Evolutionary conservation across 495 filamentous ascomycete genomes (phyloP).

Genomic region (Penicillium bovifimosum): DNA sequence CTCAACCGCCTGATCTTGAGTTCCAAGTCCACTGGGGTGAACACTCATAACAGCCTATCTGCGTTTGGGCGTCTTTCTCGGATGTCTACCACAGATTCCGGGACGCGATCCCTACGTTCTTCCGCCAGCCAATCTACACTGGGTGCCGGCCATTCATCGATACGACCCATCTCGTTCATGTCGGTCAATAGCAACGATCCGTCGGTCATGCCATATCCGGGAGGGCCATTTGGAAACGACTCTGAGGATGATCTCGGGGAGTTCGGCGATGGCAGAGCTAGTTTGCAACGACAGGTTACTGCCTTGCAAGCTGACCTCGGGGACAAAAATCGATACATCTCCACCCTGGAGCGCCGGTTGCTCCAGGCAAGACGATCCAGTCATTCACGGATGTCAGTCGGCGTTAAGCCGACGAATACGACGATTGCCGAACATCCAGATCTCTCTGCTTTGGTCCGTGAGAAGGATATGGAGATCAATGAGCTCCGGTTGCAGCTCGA

Average conservation of each 20-base stretch:
- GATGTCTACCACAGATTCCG: conserved; percentile 47
- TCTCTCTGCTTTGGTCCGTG: conserved; percentile 61
- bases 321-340: conserved; percentile 95
- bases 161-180: conserved; percentile 60
- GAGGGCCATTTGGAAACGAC: conserved; percentile 35
- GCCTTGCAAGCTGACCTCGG: conserved; percentile 87
- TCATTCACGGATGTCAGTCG: conserved; percentile 75
- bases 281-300: conserved; percentile 71
- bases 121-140: conserved; percentile 66
- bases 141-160: conserved; percentile 48
- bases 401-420: conserved; percentile 52
- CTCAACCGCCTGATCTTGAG: conserved; percentile 91
- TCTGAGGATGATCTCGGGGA: conserved; percentile 77
- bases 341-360: conserved; percentile 84
- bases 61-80: conserved; percentile 65
- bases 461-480: conserved; percentile 91
- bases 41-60: conserved; percentile 64
- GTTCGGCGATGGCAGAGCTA: conserved; percentile 82
- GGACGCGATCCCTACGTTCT: conserved; percentile 58
- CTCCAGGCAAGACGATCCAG: conserved; percentile 89
- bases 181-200: conserved; percentile 47
- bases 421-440: conserved; percentile 62
- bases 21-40: conserved; percentile 93
- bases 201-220: conserved; percentile 31
- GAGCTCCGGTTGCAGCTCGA: conserved; percentile 85